Conservation (phyloP, 75 land plant genomes). For the Isoetes taiwanensis region DNA sequence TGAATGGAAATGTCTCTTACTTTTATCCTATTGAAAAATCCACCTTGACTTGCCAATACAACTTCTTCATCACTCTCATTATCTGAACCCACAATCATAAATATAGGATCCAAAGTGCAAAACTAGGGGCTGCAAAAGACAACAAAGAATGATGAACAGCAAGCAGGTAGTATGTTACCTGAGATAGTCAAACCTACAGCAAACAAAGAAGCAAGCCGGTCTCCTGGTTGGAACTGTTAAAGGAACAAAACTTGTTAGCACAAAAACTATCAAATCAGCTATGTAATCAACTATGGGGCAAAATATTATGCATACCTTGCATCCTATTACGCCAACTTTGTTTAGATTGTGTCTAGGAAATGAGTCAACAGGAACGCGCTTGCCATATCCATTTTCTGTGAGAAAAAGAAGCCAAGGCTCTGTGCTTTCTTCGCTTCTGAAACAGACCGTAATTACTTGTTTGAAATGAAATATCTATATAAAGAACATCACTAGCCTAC, state of each 20-base stretch:
- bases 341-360: constrained; percentile 48
- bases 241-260: neutral
- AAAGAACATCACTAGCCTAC: neutral
- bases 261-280: neutral
- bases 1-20: constrained; percentile 76
- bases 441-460: neutral
- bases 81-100: constrained; percentile 38
- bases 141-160: constrained; percentile 1
- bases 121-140: neutral
- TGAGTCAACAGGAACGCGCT: constrained; percentile 66
- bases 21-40: constrained; percentile 79
- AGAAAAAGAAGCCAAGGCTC: constrained; percentile 93
- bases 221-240: constrained; percentile 37
- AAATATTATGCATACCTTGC: constrained; percentile 43
- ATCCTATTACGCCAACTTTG: constrained; percentile 68
- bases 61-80: constrained; percentile 92
- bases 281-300: neutral
- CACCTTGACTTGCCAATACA: constrained; percentile 80
- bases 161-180: constrained; percentile 24
- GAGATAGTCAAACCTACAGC: constrained; percentile 53
- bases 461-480: neutral
- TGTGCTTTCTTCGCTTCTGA: constrained; percentile 14
- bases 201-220: constrained; percentile 55
- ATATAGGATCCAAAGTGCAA: neutral
- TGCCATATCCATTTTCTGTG: constrained; percentile 81